phyloP scores from a whole-genome alignment of 371 early-diverging fungal genomes.

The Dinochytrium kinnereticum region DNA sequence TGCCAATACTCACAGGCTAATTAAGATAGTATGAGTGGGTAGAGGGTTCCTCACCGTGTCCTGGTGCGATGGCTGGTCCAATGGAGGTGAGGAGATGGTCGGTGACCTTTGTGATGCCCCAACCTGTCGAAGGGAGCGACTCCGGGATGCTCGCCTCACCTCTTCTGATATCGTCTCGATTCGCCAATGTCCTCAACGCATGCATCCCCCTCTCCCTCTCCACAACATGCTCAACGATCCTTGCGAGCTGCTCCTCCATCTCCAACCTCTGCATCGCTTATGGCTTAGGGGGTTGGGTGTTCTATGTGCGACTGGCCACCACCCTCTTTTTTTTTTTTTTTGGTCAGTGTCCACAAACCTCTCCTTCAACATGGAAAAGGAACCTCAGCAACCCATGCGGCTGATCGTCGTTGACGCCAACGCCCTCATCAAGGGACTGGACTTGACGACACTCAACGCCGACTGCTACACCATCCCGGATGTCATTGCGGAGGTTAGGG shows the following conservation, averaged over 20 bases:
- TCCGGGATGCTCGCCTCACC: not conserved
- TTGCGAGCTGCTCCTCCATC: not conserved
- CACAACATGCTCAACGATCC: not conserved
- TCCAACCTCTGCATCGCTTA: no score
- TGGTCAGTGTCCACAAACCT: not conserved
- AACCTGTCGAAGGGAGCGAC: not conserved
- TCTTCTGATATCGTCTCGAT: not conserved
- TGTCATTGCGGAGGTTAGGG: conserved; percentile 85
- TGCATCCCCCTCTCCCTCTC: not conserved
- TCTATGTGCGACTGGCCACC: no score
- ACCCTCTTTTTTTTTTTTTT: not conserved
- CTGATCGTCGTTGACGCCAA: conserved; percentile 72
- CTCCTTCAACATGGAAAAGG: not conserved
- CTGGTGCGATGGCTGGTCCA: not conserved
- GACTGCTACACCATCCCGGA: conserved; percentile 87
- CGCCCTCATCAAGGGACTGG: conserved; percentile 64
- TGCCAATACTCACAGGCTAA: not conserved
- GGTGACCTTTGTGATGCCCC: not conserved
- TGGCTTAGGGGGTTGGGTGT: no score
- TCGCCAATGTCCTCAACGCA: not conserved
- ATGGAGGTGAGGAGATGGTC: not conserved
- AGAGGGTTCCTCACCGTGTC: not conserved
- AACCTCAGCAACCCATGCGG: not conserved
- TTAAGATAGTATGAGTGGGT: not conserved
- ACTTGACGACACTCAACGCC: conserved; percentile 61